Conservation (phyloP, 2,329 filamentous ascomycete genomes). For the Xylaria sp. region DNA sequence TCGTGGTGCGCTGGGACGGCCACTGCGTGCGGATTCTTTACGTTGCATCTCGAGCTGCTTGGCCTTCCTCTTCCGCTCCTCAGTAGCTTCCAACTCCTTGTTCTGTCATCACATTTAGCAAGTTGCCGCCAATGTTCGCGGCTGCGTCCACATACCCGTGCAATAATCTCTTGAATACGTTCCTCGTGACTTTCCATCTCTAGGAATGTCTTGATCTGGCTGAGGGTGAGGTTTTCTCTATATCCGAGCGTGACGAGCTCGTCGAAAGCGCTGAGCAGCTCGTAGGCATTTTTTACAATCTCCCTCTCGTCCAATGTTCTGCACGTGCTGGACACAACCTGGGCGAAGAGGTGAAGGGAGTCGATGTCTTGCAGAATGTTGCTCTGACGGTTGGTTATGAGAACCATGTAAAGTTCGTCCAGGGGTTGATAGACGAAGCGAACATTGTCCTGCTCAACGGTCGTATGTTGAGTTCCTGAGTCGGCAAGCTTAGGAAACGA, state of each 20-base stretch:
- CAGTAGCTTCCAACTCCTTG: conserved; percentile 97
- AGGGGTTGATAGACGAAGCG: conserved; percentile 99
- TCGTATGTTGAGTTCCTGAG: conserved; percentile 95
- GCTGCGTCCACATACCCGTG: conserved; percentile 64
- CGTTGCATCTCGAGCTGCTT: conserved; percentile 99
- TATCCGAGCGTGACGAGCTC: conserved; percentile 96
- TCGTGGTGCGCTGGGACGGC: conserved; percentile 69
- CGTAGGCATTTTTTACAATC: conserved; percentile 93
- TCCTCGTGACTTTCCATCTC: conserved; percentile 99
- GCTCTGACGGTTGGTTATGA: conserved; percentile 99
- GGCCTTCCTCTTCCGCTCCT: conserved; percentile 97
- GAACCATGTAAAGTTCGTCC: conserved; percentile 99
- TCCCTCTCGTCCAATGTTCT: conserved; percentile 95
- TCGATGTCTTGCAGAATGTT: conserved; percentile 99
- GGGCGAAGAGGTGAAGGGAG: conserved; percentile 95
- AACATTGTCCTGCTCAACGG: conserved; percentile 98
- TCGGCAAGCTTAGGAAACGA: conserved; percentile 98
- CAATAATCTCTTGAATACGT: conserved; percentile 97
- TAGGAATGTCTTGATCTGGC: conserved; percentile 98
- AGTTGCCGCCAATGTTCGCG: conserved; percentile 1
- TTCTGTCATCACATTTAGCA: conserved; percentile 63
- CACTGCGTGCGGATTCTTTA: conserved; percentile 87
- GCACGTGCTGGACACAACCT: conserved; percentile 96
- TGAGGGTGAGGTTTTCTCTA: conserved; percentile 92
- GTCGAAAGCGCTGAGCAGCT: conserved; percentile 94